These are phyloP conservation scores for Ogataea dorogensis DNA, from an alignment of 805 yeast genomes.

Conservation along the genomic window DNA sequence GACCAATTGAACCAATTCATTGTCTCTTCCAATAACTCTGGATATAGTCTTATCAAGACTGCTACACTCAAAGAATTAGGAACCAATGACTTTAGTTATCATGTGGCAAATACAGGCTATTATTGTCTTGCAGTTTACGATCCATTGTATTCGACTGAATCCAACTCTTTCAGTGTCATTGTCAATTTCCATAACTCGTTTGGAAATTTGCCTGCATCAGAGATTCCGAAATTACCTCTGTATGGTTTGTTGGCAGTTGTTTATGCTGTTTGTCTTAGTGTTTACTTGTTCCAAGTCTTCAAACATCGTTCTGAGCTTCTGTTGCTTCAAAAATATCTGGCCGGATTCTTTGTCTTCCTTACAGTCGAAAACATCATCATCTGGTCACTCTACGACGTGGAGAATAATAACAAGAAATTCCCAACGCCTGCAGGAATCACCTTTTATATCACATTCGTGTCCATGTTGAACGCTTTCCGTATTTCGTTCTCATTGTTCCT, in stretches of 20 bases:
- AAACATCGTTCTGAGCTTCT: conserved; percentile 83
- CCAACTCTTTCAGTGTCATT: conserved; percentile 54
- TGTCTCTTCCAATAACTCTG: conserved; percentile 41
- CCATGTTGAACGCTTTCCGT: conserved; percentile 76
- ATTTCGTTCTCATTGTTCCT: conserved; percentile 86
- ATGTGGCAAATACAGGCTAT: conserved; percentile 76
- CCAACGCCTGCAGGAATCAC: conserved; percentile 48
- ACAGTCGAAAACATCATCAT: conserved; percentile 81
- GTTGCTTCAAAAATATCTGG: conserved; percentile 86
- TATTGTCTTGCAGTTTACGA: conserved; percentile 82
- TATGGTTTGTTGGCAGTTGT: conserved; percentile 83
- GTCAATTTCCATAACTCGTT: conserved; percentile 88
- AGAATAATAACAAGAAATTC: conserved; percentile 50
- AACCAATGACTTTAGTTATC: conserved; percentile 58
- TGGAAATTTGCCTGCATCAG: conserved; percentile 86
- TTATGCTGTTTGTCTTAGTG: conserved; percentile 77
- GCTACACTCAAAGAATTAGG: conserved; percentile 57
- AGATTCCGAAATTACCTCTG: conserved; percentile 85
- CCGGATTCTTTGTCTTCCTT: conserved; percentile 80
- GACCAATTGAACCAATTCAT: conserved; percentile 63
- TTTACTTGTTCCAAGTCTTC: conserved; percentile 82
- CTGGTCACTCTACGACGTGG: conserved; percentile 88
- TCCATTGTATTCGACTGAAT: conserved; percentile 29
- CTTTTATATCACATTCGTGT: conserved; percentile 72
- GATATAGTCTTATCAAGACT: conserved; percentile 54